Conservation (phyloP, 2,329 filamentous ascomycete species). For the Pleoardoris graminearum region DNA sequence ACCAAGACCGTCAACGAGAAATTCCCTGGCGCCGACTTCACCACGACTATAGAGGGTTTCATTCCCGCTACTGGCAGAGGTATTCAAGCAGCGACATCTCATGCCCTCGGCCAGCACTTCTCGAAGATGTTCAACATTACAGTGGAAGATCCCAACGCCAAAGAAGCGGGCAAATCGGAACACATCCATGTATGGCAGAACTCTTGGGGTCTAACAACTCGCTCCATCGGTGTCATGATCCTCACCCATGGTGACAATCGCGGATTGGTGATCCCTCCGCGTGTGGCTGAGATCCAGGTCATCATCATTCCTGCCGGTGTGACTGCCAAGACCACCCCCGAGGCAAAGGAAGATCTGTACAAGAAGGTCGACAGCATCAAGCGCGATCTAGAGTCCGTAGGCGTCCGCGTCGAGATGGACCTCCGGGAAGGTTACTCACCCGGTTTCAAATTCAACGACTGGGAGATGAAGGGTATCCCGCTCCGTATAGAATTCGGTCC, state of each 20-base stretch:
- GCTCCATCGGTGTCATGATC: slow-evolving; percentile 97
- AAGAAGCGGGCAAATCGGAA: slow-evolving; percentile 62
- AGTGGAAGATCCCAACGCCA: slow-evolving; percentile 82
- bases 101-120: slow-evolving; percentile 96
- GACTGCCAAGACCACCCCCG: slow-evolving; percentile 73
- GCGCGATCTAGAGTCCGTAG: slow-evolving; percentile 68
- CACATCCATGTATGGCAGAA: slow-evolving; percentile 96
- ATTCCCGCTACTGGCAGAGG: slow-evolving; percentile 94
- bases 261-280: slow-evolving; percentile 88
- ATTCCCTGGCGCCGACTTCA: slow-evolving; percentile 95
- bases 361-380: slow-evolving; percentile 74
- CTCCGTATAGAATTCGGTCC: slow-evolving; percentile 94
- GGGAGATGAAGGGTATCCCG: slow-evolving; percentile 95
- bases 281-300: slow-evolving; percentile 82
- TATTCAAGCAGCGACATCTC: slow-evolving; percentile 94
- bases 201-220: slow-evolving; percentile 96
- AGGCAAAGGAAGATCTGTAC: slow-evolving; percentile 76
- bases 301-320: slow-evolving; percentile 92
- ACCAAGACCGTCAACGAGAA: slow-evolving; percentile 97
- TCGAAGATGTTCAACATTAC: slow-evolving; percentile 99
- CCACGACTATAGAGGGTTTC: slow-evolving; percentile 94
- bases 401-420: slow-evolving; percentile 79
- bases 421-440: slow-evolving; percentile 86
- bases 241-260: slow-evolving; percentile 98
- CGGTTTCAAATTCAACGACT: slow-evolving; percentile 98